Base-by-base conservation (phyloP, 1,284 basidiomycete species). In the Ceratobasidium sp. region DNA sequence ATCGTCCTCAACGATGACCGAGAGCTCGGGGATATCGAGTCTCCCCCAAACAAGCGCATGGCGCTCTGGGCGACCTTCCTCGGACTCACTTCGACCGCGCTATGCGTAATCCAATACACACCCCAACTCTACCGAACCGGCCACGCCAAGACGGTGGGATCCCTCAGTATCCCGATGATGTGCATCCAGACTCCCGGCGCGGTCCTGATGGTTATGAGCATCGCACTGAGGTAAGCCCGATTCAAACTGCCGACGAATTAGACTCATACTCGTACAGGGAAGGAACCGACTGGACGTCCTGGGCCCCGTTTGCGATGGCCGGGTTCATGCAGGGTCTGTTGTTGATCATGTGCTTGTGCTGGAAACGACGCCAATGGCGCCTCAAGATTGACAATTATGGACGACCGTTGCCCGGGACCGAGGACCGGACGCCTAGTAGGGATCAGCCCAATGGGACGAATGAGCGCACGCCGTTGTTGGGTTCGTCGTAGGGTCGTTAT, bases 341-440 rank as follows among this genome's bases (percentile, higher is more conserved):
- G 3, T 84, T 99, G 54, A 75, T 82, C 62, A 91, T 95, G 86
- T 96, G 94, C 74, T 77, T 94, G 17, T 72, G 82, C 10, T 96
- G 93, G 91, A 93, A 90, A 77, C 72, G 84, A 31, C 85, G 92
- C 29, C 95, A 98, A 77, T 82, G 79, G 55, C 80, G 82, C 25
- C 83, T 93, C 3, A 87, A 87, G n/a, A 85, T 98, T 65, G 94
- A 99, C 77, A 96, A 98, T 79, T 99, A 96, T 76, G 96, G 97
- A 0, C 81, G 85, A 40, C 86, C 89, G 76, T 92, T 13, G 52
- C 27, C n/a, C 45, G 20, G 7, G 45, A 47, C n/a, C n/a, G n/a
- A n/a, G n/a, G n/a, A n/a, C n/a, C n/a, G 17, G 15, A 45, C 13
- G 43, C 22, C 22, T 45, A 15, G 43, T n/a, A 15, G 17, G 43